These are phyloP conservation scores for Gilbertella persicaria DNA, from an alignment of 371 early-diverging fungal species.

Conservation along the genomic window DNA sequence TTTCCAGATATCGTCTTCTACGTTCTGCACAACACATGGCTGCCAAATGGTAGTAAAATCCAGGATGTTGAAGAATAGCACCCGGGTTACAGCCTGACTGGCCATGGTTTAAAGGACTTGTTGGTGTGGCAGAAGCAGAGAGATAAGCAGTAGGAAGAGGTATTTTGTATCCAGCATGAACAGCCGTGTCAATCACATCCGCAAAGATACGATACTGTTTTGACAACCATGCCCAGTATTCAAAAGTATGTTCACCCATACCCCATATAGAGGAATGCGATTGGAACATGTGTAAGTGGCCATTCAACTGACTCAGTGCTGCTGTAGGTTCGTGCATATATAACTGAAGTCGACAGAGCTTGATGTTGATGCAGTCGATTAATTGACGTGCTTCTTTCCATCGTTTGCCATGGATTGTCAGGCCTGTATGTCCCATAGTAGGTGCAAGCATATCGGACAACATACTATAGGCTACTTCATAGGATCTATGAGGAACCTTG, in stretches of 20 bases:
- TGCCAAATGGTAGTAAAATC: slow-evolving; percentile 82
- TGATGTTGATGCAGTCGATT: slow-evolving; percentile 75
- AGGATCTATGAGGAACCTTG: slow-evolving; percentile 50
- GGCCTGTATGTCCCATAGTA: slow-evolving; percentile 45
- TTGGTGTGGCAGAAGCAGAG: slow-evolving; percentile 18
- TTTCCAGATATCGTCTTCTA: slow-evolving; percentile 56
- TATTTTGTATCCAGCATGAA: slow-evolving; percentile 66
- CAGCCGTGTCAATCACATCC: slow-evolving; percentile 73
- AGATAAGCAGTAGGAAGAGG: slow-evolving; percentile 58
- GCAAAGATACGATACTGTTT: slow-evolving; percentile 81
- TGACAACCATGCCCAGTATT: slow-evolving; percentile 85
- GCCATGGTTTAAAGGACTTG: slow-evolving; percentile 26
- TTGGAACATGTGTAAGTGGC: slow-evolving; percentile 68
- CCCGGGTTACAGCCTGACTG: slow-evolving; percentile 53
- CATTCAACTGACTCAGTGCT: slow-evolving; percentile 69
- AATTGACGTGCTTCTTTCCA: slow-evolving; percentile 66
- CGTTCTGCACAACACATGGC: slow-evolving; percentile 78
- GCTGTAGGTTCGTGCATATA: slow-evolving; percentile 67
- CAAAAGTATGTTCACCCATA: slow-evolving; percentile 68
- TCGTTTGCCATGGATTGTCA: slow-evolving; percentile 52
- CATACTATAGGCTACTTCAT: slow-evolving; percentile 69
- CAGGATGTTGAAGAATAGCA: slow-evolving; percentile 81
- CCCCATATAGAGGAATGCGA: slow-evolving; percentile 55
- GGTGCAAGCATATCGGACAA: slow-evolving; percentile 68
- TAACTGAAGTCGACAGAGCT: slow-evolving; percentile 76